Conservation (phyloP, 2,329 filamentous ascomycete genomes). For the Pseudogymnoascus sp. region DNA sequence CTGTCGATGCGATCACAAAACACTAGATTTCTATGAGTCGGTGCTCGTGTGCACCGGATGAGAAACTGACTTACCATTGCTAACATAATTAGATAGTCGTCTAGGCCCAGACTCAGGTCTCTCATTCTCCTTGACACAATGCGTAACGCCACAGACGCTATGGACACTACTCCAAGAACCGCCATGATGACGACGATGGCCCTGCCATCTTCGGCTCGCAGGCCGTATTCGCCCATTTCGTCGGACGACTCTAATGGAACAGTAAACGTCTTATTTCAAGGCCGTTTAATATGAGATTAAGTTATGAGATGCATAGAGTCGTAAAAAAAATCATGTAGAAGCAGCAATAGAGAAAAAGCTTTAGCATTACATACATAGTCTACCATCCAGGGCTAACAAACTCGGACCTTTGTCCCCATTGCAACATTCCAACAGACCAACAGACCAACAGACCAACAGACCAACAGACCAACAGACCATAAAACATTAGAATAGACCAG, state of each 20-base stretch:
- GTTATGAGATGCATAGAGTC: background rate
- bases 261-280: background rate
- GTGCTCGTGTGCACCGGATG: background rate
- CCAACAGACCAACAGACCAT: background rate
- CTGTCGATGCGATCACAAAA: constrained; percentile 14
- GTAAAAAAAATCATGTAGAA: background rate
- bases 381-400: background rate
- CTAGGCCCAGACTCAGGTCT: background rate
- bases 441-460: background rate
- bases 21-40: constrained; percentile 3
- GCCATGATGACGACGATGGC: background rate
- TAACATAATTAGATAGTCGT: constrained; percentile 16
- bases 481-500: background rate
- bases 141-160: background rate
- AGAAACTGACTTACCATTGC: constrained; percentile 14
- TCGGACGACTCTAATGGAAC: background rate
- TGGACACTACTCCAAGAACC: background rate
- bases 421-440: background rate
- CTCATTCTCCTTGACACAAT: constrained; percentile 8
- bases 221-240: background rate
- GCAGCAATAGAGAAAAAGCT: background rate
- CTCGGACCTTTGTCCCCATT: background rate
- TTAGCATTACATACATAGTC: background rate
- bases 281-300: background rate
- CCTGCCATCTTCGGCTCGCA: background rate